Conservation (phyloP, 2,329 filamentous ascomycete genomes). For the Aspergillus intermedius region DNA sequence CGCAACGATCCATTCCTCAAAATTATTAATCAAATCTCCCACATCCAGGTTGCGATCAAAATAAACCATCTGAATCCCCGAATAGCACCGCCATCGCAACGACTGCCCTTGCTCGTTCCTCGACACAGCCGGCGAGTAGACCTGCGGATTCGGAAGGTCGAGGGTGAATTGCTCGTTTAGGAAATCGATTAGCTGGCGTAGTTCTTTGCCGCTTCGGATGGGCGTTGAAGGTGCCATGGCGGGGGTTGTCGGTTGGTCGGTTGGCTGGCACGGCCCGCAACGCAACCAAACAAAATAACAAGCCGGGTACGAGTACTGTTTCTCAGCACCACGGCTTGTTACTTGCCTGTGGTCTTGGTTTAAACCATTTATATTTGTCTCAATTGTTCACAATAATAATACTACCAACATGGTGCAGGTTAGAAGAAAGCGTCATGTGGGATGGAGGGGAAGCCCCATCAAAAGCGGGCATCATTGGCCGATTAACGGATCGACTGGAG, state of each 20-base stretch:
- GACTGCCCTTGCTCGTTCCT: slow-evolving; percentile 10
- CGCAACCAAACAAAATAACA: no score
- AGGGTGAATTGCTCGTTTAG: slow-evolving; percentile 32
- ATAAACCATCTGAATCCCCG: slow-evolving; percentile 23
- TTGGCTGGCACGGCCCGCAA: no score
- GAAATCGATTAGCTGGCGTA: slow-evolving; percentile 21
- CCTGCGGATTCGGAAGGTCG: slow-evolving; percentile 22
- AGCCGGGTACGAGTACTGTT: no score
- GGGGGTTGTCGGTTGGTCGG: not conserved
- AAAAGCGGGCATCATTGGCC: no score
- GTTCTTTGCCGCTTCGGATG: slow-evolving; percentile 15
- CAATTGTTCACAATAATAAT: no score
- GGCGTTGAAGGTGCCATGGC: slow-evolving; percentile 17
- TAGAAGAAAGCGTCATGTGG: no score
- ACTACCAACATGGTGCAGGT: no score
- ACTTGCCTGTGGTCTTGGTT: no score
- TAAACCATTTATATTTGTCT: no score
- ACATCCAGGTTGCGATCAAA: slow-evolving; percentile 20
- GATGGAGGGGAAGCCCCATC: no score
- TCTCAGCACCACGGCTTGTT: no score
- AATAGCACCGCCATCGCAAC: slow-evolving; percentile 20
- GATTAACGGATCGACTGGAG: no score
- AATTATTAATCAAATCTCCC: slow-evolving; percentile 19
- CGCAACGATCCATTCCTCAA: slow-evolving; percentile 25
- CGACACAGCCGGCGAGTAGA: slow-evolving; percentile 11